Percentiles rank a stretch among this genome's conserved stretches.
phyloP scores from a whole-genome alignment of 768 basidiomycete genomes.

The Rhizopogon salebrosus region DNA sequence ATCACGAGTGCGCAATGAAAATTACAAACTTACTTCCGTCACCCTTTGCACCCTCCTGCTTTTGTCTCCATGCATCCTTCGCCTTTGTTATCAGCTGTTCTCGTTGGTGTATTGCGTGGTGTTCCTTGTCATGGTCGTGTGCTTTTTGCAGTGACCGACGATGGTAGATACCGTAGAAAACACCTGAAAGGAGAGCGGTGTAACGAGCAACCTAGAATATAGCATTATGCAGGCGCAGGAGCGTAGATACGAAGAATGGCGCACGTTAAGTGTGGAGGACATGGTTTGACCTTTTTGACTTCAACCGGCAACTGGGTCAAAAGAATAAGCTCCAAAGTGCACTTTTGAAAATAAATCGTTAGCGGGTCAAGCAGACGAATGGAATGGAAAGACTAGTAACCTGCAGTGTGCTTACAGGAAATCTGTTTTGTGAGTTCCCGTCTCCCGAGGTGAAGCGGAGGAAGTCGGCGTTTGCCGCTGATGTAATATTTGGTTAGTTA shows the following conservation, averaged over 20 bases:
- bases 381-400: neutral
- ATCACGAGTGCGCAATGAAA: neutral
- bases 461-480: slow-evolving; percentile 25
- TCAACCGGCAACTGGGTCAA: slow-evolving; percentile 2
- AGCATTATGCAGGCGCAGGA: neutral
- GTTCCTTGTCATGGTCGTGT: slow-evolving; percentile 72
- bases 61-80: slow-evolving; percentile 85
- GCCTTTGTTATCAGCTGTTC: slow-evolving; percentile 80
- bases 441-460: slow-evolving; percentile 17
- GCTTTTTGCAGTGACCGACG: slow-evolving; percentile 82
- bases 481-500: too few relatives aligned
- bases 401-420: slow-evolving; percentile 9
- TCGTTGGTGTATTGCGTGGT: slow-evolving; percentile 67
- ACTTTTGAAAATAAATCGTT: slow-evolving; percentile 5
- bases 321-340: neutral
- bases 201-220: slow-evolving; percentile 81
- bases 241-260: slow-evolving; percentile 23
- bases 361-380: too few relatives aligned
- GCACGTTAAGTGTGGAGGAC: slow-evolving; percentile 76
- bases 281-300: slow-evolving; percentile 30
- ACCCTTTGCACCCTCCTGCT: slow-evolving; percentile 50
- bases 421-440: slow-evolving; percentile 8
- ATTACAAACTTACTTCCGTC: slow-evolving; percentile 48
- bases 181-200: slow-evolving; percentile 81
- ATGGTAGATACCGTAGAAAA: slow-evolving; percentile 90